Evolutionary conservation across 495 filamentous ascomycete genomes (phyloP), one percentile per base, ranked within the genome.

Genomic region (Durotheca rogersii): DNA sequence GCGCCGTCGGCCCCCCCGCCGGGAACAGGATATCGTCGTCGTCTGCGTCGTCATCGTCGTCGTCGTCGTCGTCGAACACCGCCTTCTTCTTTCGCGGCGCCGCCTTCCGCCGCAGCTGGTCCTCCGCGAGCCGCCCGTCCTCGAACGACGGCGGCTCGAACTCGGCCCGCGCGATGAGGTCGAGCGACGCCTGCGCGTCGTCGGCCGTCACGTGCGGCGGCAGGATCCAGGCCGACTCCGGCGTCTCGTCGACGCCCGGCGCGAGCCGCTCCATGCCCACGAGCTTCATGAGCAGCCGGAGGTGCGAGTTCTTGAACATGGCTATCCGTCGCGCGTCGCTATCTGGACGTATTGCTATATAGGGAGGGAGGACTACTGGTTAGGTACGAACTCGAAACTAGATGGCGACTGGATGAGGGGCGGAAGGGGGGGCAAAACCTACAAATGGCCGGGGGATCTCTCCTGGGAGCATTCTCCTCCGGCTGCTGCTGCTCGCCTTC

Each of bases 261-360:
- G 85, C 82, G 3, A 89, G 71, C 11, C 82, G 76, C 57, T 87
- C 81, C 41, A 93, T 81, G 3, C 88, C 87, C 35, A 85, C 71
- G 2, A 90, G 74, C 0, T 74, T 82, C 81, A 97, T 85, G 5
- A 99, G 81, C 17, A 97, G 83, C 19, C 92, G 86, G 6, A 97
- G 82, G 60, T 89, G 84, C n/a, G 86, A 83, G 59, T 96, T 90
- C 56, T 88, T 90, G 67, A 91, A 94, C 69, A 95, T 82, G 16
- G 88, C 86, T 2, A 74, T 78, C 37, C 84, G 82, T 30, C 82
- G 76, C 20, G 80, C 74, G 32, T 92, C 86, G 32, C 79, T 82
- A 31, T 84, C 81, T 1, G 88, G 77, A 53, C 75, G 84, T 42
- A 96, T 72, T 42, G 81, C 82, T 79, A 61, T 27, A 16, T 41